These are phyloP conservation scores for Akanthomyces uredinophilus DNA, from an alignment of 2,329 filamentous ascomycete genomes.

Conservation along the genomic window DNA sequence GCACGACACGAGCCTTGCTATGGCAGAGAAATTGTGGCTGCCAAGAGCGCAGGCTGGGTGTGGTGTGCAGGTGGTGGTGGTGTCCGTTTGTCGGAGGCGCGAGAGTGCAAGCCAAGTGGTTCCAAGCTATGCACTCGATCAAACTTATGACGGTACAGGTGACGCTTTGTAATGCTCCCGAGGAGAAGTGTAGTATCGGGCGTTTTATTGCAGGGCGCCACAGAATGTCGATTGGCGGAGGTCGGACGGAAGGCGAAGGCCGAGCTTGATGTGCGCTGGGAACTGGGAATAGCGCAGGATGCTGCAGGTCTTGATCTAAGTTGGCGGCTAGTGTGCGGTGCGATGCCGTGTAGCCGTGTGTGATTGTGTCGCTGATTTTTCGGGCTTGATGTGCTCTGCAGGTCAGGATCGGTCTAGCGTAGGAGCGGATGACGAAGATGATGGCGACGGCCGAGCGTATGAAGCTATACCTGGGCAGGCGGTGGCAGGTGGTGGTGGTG, in stretches of 20 bases:
- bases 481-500: background rate
- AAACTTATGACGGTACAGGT: background rate
- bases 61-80: background rate
- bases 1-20: slow-evolving; percentile 1
- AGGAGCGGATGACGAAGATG: background rate
- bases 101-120: background rate
- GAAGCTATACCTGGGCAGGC: background rate
- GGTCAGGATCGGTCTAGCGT: background rate
- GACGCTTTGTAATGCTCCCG: background rate
- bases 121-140: background rate
- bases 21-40: slow-evolving; percentile 5
- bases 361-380: background rate
- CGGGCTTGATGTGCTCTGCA: too few species aligned
- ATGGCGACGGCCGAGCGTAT: background rate
- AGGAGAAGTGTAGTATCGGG: background rate
- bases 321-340: background rate
- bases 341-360: slow-evolving; percentile 3
- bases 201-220: background rate
- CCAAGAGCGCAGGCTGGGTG: background rate
- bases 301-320: background rate
- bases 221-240: background rate
- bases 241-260: background rate
- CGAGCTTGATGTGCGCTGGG: background rate
- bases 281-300: background rate
- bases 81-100: background rate